A percentile compares a stretch with the other conserved stretches of the same genome.
These are phyloP conservation scores for Alternaria angustiovoidea DNA, from an alignment of 2,329 filamentous ascomycete genomes.

Conservation along the genomic window DNA sequence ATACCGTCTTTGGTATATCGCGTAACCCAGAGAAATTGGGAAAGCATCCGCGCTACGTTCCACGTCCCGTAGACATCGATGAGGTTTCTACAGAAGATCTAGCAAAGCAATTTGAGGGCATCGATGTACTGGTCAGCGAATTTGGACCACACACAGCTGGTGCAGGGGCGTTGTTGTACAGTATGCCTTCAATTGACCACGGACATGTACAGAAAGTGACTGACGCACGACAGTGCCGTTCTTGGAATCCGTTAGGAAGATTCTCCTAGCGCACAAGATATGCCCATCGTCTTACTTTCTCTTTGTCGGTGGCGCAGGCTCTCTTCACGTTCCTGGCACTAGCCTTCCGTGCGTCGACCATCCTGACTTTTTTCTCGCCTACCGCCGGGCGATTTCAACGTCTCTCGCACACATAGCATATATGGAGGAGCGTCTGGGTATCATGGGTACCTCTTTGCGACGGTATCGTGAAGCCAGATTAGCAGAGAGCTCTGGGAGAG, in stretches of 20 bases:
- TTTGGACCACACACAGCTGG: constrained; percentile 47
- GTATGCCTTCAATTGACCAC: constrained; percentile 20
- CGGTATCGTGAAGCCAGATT: constrained; percentile 39
- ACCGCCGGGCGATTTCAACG: constrained; percentile 45
- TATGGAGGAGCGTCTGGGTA: constrained; percentile 47
- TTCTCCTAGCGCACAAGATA: constrained; percentile 43
- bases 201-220: background rate
- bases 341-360: constrained; percentile 37
- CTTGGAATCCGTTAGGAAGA: constrained; percentile 45
- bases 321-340: constrained; percentile 39
- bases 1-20: constrained; percentile 46
- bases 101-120: constrained; percentile 33
- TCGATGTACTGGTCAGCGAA: constrained; percentile 45
- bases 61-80: constrained; percentile 39
- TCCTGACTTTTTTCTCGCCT: constrained; percentile 46
- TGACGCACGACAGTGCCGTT: constrained; percentile 37
- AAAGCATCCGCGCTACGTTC: constrained; percentile 40
- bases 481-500: constrained; percentile 23
- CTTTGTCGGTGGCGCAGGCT: constrained; percentile 47
- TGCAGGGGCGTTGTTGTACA: constrained; percentile 40
- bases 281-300: constrained; percentile 43
- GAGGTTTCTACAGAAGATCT: constrained; percentile 33
- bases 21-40: constrained; percentile 45
- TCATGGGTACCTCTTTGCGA: constrained; percentile 37
- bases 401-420: constrained; percentile 46